These are phyloP conservation scores for Balakata baccata DNA, from an alignment of 345 rosid species.

Conservation along the genomic window DNA sequence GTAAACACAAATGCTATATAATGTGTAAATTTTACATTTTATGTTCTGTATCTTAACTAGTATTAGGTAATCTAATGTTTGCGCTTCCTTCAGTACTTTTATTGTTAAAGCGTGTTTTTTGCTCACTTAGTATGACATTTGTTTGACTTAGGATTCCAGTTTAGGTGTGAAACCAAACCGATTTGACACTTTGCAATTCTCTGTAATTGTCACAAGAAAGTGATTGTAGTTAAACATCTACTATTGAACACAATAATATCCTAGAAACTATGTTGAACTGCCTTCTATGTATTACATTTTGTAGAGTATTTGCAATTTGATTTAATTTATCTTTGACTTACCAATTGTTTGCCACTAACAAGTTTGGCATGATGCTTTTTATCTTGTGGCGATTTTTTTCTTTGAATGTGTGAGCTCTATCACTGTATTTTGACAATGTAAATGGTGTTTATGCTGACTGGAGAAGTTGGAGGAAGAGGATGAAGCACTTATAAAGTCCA, in stretches of 20 bases:
- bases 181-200: not conserved
- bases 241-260: not conserved
- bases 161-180: not conserved
- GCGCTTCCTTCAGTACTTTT: not conserved
- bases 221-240: not conserved
- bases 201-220: not conserved
- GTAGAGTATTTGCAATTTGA: not conserved
- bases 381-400: not conserved
- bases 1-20: not conserved
- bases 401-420: not conserved
- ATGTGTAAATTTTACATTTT: not conserved
- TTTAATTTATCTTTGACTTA: not conserved
- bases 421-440: not conserved
- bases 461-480: conserved; percentile 65
- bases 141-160: not conserved
- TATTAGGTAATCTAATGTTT: not conserved
- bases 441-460: conserved; percentile 24
- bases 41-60: not conserved
- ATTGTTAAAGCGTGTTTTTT: not conserved
- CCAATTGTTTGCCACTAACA: not conserved
- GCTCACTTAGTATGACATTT: not conserved
- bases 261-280: too few species aligned
- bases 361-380: not conserved
- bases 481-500: conserved; percentile 64
- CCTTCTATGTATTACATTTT: not conserved